Evolutionary conservation across 371 early-diverging fungal genomes (phyloP).

Genomic region (Lichtheimia ramosa): DNA sequence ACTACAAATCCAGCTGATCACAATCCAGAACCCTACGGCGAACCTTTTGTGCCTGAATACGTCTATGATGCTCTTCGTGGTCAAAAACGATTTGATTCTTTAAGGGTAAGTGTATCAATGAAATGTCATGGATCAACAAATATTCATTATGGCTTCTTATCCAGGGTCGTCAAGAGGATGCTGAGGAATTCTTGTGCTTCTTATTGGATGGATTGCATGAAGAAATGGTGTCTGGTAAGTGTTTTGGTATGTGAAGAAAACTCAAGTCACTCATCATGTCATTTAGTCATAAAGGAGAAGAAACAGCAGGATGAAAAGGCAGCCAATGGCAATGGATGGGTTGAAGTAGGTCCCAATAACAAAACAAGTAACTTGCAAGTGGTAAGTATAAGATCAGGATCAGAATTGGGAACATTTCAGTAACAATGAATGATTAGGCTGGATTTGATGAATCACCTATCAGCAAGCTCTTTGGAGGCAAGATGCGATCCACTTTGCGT

Average conservation of each 20-base stretch:
- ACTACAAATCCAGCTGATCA: conserved; percentile 15
- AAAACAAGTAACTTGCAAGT: conserved; percentile 54
- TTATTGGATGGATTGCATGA: conserved; percentile 93
- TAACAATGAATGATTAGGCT: conserved; percentile 31
- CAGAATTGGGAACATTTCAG: too few species aligned
- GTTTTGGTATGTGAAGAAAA: background rate
- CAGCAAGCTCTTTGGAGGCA: conserved; percentile 85
- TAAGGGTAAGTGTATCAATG: conserved; percentile 43
- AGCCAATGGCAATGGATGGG: conserved; percentile 70
- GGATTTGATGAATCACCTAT: conserved; percentile 79
- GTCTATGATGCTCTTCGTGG: conserved; percentile 88
- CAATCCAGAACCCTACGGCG: conserved; percentile 54
- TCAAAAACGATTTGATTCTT: conserved; percentile 77
- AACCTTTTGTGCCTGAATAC: conserved; percentile 91
- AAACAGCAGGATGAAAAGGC: conserved; percentile 24
- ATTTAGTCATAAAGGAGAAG: conserved; percentile 23
- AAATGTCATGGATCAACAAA: background rate
- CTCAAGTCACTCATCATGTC: background rate
- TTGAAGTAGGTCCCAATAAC: conserved; percentile 89
- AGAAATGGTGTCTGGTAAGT: conserved; percentile 70
- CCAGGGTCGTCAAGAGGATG: conserved; percentile 94
- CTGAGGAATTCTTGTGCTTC: conserved; percentile 93
- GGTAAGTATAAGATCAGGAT: conserved; percentile 15
- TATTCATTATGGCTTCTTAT: background rate
- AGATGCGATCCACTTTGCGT: conserved; percentile 74